Evolutionary conservation across 2,329 filamentous ascomycete species (phyloP).

Genomic region (Fusarium armeniacum): DNA sequence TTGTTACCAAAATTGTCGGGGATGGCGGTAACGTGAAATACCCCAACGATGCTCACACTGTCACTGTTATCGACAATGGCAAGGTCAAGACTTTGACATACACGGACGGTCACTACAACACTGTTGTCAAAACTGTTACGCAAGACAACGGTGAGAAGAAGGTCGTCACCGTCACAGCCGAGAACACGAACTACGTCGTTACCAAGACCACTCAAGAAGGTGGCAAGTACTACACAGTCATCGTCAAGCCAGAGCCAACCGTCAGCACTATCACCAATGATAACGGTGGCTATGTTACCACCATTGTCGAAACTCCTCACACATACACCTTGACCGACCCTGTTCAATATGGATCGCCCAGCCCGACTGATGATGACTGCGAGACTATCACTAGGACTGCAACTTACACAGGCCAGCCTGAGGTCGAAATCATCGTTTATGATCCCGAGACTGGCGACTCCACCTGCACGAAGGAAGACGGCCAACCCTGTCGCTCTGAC

Average conservation of each 20-base stretch:
- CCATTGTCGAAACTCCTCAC: constrained; percentile 33
- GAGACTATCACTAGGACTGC: constrained; percentile 40
- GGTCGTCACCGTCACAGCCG: constrained; percentile 23
- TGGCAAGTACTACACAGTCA: constrained; percentile 44
- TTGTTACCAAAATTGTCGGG: constrained; percentile 28
- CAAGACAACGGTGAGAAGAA: constrained; percentile 37
- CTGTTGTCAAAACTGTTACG: constrained; percentile 32
- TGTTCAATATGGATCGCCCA: constrained; percentile 45
- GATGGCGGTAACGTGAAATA: constrained; percentile 8
- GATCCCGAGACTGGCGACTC: constrained; percentile 52
- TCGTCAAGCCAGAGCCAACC: constrained; percentile 37
- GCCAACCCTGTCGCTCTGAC: constrained; percentile 46
- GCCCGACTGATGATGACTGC: constrained; percentile 40
- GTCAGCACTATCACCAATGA: constrained; percentile 40
- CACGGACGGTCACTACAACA: constrained; percentile 18
- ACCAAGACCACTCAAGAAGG: constrained; percentile 47
- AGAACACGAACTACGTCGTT: constrained; percentile 30
- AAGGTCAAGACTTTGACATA: constrained; percentile 41
- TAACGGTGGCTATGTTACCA: constrained; percentile 39
- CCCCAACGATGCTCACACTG: constrained; percentile 18
- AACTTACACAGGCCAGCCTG: constrained; percentile 40
- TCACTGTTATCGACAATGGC: constrained; percentile 38
- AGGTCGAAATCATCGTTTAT: constrained; percentile 53
- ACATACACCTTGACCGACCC: constrained; percentile 47
- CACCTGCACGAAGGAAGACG: constrained; percentile 50